These are phyloP conservation scores for Ceratocystis variospora DNA, from an alignment of 2,329 filamentous ascomycete species.

Conservation along the genomic window DNA sequence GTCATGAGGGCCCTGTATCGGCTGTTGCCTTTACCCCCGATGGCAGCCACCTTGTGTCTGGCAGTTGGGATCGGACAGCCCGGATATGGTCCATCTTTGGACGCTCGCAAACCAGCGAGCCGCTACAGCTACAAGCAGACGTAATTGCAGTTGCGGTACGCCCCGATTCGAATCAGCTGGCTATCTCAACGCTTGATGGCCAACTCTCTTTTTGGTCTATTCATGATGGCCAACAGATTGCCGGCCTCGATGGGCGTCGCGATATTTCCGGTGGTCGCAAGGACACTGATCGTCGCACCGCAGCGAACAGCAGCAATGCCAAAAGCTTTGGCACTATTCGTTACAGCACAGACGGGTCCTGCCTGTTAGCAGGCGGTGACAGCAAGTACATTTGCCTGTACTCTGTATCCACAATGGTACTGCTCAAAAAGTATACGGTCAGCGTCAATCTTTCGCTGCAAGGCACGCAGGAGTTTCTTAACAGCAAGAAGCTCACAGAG, in stretches of 20 bases:
- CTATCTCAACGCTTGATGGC: slow-evolving; percentile 83
- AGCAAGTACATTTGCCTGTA: slow-evolving; percentile 99
- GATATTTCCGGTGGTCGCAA: slow-evolving; percentile 90
- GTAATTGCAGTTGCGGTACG: slow-evolving; percentile 75
- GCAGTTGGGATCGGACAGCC: slow-evolving; percentile 93
- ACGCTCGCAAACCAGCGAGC: slow-evolving; percentile 87
- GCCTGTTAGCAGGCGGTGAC: slow-evolving; percentile 79
- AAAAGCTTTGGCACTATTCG: slow-evolving; percentile 80
- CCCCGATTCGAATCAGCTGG: slow-evolving; percentile 81
- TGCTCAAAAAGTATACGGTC: slow-evolving; percentile 91
- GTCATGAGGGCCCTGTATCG: slow-evolving; percentile 88
- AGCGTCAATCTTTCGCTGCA: slow-evolving; percentile 91
- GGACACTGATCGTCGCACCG: slow-evolving; percentile 72
- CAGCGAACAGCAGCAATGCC: slow-evolving; percentile 77
- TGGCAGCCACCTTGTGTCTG: slow-evolving; percentile 69
- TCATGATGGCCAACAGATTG: slow-evolving; percentile 71
- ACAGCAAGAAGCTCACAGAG: slow-evolving; percentile 82
- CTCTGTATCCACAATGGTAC: slow-evolving; percentile 79
- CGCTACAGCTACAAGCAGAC: slow-evolving; percentile 81
- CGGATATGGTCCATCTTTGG: slow-evolving; percentile 93
- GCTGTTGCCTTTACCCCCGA: slow-evolving; percentile 79
- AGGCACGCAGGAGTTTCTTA: slow-evolving; percentile 92
- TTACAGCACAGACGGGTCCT: slow-evolving; percentile 86
- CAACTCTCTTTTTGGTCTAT: slow-evolving; percentile 93
- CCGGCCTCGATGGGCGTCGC: slow-evolving; percentile 74